Evolutionary conservation across 1,139 yeast species (phyloP).

Genomic region (Saccharomyces pastorianus): DNA sequence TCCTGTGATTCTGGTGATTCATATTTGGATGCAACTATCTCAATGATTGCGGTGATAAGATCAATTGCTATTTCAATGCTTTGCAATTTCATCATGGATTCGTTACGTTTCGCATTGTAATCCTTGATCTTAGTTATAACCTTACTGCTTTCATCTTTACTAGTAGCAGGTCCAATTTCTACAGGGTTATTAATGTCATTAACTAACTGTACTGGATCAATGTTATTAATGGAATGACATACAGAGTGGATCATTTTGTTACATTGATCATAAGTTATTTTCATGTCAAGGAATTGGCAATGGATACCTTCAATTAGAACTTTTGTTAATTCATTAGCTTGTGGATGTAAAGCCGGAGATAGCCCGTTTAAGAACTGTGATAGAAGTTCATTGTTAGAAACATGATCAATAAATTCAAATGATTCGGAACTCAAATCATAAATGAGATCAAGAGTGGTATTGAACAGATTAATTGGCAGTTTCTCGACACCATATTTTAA

Average conservation of each 20-base stretch:
- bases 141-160: constrained; percentile 33
- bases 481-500: constrained; percentile 30
- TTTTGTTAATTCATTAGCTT: constrained; percentile 39
- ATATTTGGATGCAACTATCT: constrained; percentile 38
- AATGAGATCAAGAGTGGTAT: constrained; percentile 50
- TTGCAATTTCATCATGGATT: constrained; percentile 49
- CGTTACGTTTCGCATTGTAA: constrained; percentile 36
- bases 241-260: constrained; percentile 30
- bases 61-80: constrained; percentile 67
- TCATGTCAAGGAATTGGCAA: constrained; percentile 47
- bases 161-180: constrained; percentile 33
- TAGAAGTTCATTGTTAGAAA: constrained; percentile 25
- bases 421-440: constrained; percentile 65
- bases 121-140: constrained; percentile 37
- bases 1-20: constrained; percentile 13
- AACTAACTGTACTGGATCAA: constrained; percentile 37
- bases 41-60: constrained; percentile 66
- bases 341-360: constrained; percentile 10
- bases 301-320: constrained; percentile 53
- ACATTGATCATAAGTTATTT: constrained; percentile 20
- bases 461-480: constrained; percentile 41
- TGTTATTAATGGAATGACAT: constrained; percentile 27
- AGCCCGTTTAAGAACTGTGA: constrained; percentile 16
- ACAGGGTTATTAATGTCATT: constrained; percentile 11
- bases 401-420: constrained; percentile 43